Evolutionary conservation across 225 moss, liverwort and hornwort genomes (phyloP).

Genomic region (Takakia lepidozioides): DNA sequence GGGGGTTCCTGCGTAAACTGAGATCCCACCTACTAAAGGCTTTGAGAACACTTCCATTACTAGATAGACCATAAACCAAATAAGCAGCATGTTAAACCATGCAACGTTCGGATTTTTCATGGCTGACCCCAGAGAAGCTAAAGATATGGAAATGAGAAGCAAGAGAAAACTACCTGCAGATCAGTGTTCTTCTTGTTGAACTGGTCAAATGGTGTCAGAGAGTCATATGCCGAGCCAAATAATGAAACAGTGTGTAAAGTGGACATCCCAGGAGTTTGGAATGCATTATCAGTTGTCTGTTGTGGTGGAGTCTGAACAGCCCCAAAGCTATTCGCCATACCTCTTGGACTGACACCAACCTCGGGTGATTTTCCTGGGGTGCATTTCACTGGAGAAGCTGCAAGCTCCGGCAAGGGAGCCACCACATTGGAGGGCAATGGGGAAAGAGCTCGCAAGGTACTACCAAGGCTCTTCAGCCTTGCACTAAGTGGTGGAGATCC

Average conservation of each 20-base stretch:
- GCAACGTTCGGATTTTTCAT: no score
- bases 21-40: no score
- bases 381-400: background rate
- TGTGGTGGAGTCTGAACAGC: background rate
- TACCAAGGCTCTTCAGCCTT: slow-evolving; percentile 10
- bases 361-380: background rate
- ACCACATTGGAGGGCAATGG: slow-evolving; percentile 5
- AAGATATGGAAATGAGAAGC: no score
- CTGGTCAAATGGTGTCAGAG: slow-evolving; percentile 12
- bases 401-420: background rate
- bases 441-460: slow-evolving; percentile 7
- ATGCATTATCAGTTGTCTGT: no score
- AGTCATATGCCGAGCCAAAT: background rate
- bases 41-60: background rate
- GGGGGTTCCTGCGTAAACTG: no score
- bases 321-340: no score
- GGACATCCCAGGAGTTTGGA: no score
- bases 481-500: slow-evolving; percentile 25
- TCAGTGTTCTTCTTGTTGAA: slow-evolving; percentile 13
- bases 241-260: background rate
- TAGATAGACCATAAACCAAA: no score
- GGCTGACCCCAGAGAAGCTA: no score
- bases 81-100: no score
- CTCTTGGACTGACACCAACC: background rate
- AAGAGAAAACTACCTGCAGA: slow-evolving; percentile 8